A percentile compares a stretch with the other conserved stretches of the same genome.
Conservation (phyloP, 2,329 filamentous ascomycete genomes). For the Calonectria pseudoturangicola region DNA sequence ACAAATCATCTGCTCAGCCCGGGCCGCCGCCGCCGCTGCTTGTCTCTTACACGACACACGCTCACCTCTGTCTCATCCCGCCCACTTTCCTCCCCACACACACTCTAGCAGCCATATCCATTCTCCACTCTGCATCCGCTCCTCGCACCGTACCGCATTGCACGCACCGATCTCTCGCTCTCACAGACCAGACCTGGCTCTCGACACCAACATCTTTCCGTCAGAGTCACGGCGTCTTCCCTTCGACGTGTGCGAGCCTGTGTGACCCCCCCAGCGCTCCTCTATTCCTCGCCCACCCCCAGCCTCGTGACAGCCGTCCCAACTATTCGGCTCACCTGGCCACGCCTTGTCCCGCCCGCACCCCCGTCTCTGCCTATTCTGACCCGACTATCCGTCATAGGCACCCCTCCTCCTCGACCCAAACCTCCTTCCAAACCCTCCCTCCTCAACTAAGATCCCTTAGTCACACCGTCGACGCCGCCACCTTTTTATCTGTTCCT, state of each 20-base stretch:
- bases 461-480: slow-evolving; percentile 39
- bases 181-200: slow-evolving; percentile 19
- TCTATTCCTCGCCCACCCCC: slow-evolving; percentile 9
- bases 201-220: slow-evolving; percentile 25
- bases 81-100: slow-evolving; percentile 23
- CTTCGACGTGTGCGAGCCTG: slow-evolving; percentile 16
- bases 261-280: slow-evolving; percentile 13
- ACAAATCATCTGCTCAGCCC: slow-evolving; percentile 20
- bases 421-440: slow-evolving; percentile 27
- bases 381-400: slow-evolving; percentile 35
- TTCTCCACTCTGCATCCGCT: slow-evolving; percentile 19
- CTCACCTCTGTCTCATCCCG: slow-evolving; percentile 14
- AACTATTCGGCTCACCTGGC: slow-evolving; percentile 25
- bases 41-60: slow-evolving; percentile 23
- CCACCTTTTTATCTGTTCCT: slow-evolving; percentile 24
- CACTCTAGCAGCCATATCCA: slow-evolving; percentile 23
- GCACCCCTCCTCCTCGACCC: slow-evolving; percentile 30
- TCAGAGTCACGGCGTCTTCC: slow-evolving; percentile 2
- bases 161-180: slow-evolving; percentile 21
- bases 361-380: slow-evolving; percentile 32
- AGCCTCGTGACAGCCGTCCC: slow-evolving; percentile 37
- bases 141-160: slow-evolving; percentile 24
- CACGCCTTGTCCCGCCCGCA: slow-evolving; percentile 15
- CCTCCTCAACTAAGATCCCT: slow-evolving; percentile 28
- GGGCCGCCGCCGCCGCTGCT: slow-evolving; percentile 12